Base-by-base conservation (phyloP, 176 grass and related monocot genomes). In the Triticum dicoccoides region DNA sequence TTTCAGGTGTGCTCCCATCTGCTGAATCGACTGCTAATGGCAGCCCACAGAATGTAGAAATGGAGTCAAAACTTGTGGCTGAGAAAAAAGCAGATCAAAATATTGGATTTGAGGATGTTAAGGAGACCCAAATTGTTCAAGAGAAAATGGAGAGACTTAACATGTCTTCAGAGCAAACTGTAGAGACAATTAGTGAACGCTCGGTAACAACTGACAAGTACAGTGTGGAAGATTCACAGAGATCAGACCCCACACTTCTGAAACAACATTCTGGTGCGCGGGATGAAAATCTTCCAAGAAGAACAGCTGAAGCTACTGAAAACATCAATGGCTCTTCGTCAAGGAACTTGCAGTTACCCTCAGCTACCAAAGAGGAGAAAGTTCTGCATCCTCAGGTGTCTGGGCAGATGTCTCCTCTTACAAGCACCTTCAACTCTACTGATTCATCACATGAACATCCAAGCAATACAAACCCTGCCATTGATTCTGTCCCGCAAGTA, bases 1-100 rank as follows among this genome's bases (percentile, higher is more conserved):
- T 98, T 84, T 92, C 93, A 78, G 93, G 93, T 86, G 84, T 89
- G 35, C 71, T 90, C 45, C 66, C 88, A n/a, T 79, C 90, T 71
- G 63, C 86, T 64, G 90, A 92, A 84, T 87, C 9, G 0, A 74
- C 20, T 79, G 42, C 35, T 37, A 86, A 32, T 76, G 78, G 79
- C 33, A 90, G 24, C 15, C 83, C 58, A 20, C 86, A 79, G 33
- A 90, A 65, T 78, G 44, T 79, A 74, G 65, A 88, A 63, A 23
- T 66, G 13, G 93, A 84, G 37, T 59, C 68, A 74, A 92, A 92
- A 84, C 34, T 86, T 79, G 76, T 76, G 14, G 71, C 77, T 76
- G 77, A 79, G 86, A 72, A 73, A 86, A 88, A 68, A 83, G 5
- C 73, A 88, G 83, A 82, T 76, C 69, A 80, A 82, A 77, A 6